Base-by-base conservation (phyloP, 306 rosid species). In the Vigna nakashimae region DNA sequence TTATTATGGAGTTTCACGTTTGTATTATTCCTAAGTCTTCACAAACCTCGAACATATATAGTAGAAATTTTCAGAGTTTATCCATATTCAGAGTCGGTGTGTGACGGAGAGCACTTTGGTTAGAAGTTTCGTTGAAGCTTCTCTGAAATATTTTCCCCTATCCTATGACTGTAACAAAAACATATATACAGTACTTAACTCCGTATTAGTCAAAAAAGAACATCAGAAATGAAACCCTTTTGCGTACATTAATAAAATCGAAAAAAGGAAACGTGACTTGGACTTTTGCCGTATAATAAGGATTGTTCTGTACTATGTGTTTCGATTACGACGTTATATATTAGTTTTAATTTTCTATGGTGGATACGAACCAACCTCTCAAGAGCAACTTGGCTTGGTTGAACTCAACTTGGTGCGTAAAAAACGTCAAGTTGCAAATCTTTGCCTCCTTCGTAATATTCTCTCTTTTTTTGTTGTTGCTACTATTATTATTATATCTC, bases 371-470 rank as follows among this genome's bases (percentile, higher is more conserved):
- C 79, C 91, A 74, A 78, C 79, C 80, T 64, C 86, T 26, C 1
- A 42, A 62, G 18, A 67, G 76, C 90, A 86, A 85, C 84, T 86
- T 86, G 86, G 48, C 20, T 67, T 46, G 14, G 60, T 71, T 42
- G 63, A 48, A 68, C 78, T 60, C 89, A 80, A 87, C 74, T 84
- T 85, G 86, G 12, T 75, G 79, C 58, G 43, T 75, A 84, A 86
- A 90, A 71, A 66, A 71, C 73, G 76, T 68, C 88, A 82, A 89
- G 80, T 89, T 85, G 90, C 1, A 20, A 43, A 76, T 69, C 68
- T 48, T 67, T 75, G 72, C 73, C 79, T 67, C 74, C 57, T 82
- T 62, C 12, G 18, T 17, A 34, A 53, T 64, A 62, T 50, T 28
- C 58, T 71, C 11, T 45, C 36, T 42, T 42, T 42, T 58, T 28